Conservation (phyloP, 1,284 basidiomycete species). For the Sparassis latifolia region DNA sequence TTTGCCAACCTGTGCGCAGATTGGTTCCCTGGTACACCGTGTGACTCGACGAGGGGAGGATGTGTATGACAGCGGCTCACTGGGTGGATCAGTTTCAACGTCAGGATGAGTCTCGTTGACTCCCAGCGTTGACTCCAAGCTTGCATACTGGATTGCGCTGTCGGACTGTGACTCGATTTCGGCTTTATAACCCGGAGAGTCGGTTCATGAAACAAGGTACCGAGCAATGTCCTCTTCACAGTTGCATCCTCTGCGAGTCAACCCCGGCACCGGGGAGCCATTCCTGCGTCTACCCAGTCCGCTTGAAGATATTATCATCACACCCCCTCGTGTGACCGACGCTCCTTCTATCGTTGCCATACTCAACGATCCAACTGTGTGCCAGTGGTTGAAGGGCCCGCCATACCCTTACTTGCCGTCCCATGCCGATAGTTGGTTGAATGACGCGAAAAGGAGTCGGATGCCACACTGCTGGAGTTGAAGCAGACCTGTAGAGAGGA, state of each 20-base stretch:
- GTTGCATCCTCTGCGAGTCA: conserved; percentile 17
- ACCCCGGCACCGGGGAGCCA: conserved; percentile 19
- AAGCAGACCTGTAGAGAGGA: conserved; percentile 21
- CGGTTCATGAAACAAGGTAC: background rate
- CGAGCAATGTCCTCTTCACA: conserved; percentile 6
- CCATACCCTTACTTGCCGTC: conserved; percentile 47
- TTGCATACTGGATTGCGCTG: too few species aligned
- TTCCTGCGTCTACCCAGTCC: conserved; percentile 29
- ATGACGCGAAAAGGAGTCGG: conserved; percentile 16
- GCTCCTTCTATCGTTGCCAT: conserved; percentile 26
- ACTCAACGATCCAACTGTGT: conserved; percentile 47
- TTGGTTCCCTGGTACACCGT: too few species aligned
- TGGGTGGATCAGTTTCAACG: too few species aligned
- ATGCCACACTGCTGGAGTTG: conserved; percentile 32
- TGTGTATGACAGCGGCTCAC: too few species aligned
- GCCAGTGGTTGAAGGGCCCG: conserved; percentile 36
- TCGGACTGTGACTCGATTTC: too few species aligned
- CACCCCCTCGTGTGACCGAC: conserved; percentile 47
- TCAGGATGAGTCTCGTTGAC: too few species aligned
- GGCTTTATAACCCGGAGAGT: too few species aligned
- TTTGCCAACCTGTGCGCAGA: too few species aligned
- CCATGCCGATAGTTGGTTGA: conserved; percentile 31
- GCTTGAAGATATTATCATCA: conserved; percentile 49
- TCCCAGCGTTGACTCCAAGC: too few species aligned
- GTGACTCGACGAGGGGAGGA: too few species aligned